Base-by-base conservation (phyloP, 306 rosid species). In the Fragaria iinumae region DNA sequence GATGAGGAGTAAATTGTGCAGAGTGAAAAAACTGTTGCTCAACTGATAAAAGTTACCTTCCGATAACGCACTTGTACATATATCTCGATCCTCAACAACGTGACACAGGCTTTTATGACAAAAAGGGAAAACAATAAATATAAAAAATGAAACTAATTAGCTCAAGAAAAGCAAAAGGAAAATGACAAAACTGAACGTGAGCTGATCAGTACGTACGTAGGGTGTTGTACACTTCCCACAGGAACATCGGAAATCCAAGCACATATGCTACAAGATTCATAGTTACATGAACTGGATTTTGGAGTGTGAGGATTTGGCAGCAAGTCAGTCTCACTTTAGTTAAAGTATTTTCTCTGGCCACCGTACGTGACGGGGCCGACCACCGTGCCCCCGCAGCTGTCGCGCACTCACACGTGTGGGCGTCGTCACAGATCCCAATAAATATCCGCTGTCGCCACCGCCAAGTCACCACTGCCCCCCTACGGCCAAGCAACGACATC, bases 391-490 rank as follows among this genome's bases (percentile, higher is more conserved):
- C 80, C 77, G 34, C 47, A 2, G 77, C 77, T 80, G 92, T 91
- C 85, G 57, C 76, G 77, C 92, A 82, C 87, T 91, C 88, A 88
- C 98, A 91, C 96, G 97, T 91, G 98, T 82, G 9, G 57, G 78
- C 80, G 76, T 79, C 80, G 78, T 79, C 82, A 65, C 75, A 14
- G 77, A 86, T 86, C 88, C 92, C 87, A 41, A 80, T 70, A 6
- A 2, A 79, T 83, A 85, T 87, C 83, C 76, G 77, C 83, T 83
- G 77, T 73, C 27, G 47, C 47, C 47, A 65, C 47, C 47, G 23
- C 68, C 68, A 63, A 8, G 43, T 68, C 76, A 84, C 64, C 53
- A 77, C 76, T 88, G 89, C 84, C 83, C 75, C 88, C 87, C 55
- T 80, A 21, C 79, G 76, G 70, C 86, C 62, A 67, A 56, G 84